Evolutionary conservation across 495 filamentous ascomycete genomes (phyloP).

Genomic region (Trichoderma orchidacearum): DNA sequence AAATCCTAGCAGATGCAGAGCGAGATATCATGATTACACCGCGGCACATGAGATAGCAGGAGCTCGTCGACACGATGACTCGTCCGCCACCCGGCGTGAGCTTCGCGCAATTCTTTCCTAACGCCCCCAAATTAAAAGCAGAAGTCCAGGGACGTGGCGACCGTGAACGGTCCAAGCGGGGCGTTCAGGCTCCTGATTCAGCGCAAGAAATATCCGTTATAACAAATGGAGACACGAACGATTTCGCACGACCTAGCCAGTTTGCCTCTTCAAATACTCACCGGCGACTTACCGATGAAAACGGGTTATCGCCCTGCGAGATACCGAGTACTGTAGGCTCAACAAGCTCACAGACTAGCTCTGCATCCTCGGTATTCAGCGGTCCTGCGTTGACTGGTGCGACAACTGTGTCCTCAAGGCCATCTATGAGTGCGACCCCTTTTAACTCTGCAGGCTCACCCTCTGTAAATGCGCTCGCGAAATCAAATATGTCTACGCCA

Average conservation of each 20-base stretch:
- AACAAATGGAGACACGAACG: not conserved
- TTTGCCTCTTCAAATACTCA: conserved; percentile 20
- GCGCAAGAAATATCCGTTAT: not conserved
- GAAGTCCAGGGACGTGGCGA: conserved; percentile 37
- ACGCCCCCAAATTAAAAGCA: conserved; percentile 40
- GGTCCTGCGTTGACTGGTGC: conserved; percentile 4
- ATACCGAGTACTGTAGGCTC: conserved; percentile 50
- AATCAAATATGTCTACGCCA: conserved; percentile 18
- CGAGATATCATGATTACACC: conserved; percentile 41
- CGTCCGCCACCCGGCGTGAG: conserved; percentile 55
- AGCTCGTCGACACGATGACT: conserved; percentile 48
- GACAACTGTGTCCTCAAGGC: not conserved
- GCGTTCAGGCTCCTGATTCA: conserved; percentile 10
- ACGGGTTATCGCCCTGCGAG: conserved; percentile 44
- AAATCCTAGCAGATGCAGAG: not conserved
- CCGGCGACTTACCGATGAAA: conserved; percentile 36
- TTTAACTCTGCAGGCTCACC: conserved; percentile 67
- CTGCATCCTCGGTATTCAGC: conserved; percentile 52
- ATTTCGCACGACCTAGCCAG: conserved; percentile 11
- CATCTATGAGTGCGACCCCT: conserved; percentile 41
- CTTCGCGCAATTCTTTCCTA: conserved; percentile 84
- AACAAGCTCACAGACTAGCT: conserved; percentile 51
- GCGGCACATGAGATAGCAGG: conserved; percentile 31
- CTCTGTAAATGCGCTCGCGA: conserved; percentile 27
- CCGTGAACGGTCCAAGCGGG: conserved; percentile 28